A percentile compares a stretch with the other conserved stretches of the same genome.
These are phyloP conservation scores for Lobulomyces angularis DNA, from an alignment of 192 early-diverging fungal genomes.

Conservation along the genomic window DNA sequence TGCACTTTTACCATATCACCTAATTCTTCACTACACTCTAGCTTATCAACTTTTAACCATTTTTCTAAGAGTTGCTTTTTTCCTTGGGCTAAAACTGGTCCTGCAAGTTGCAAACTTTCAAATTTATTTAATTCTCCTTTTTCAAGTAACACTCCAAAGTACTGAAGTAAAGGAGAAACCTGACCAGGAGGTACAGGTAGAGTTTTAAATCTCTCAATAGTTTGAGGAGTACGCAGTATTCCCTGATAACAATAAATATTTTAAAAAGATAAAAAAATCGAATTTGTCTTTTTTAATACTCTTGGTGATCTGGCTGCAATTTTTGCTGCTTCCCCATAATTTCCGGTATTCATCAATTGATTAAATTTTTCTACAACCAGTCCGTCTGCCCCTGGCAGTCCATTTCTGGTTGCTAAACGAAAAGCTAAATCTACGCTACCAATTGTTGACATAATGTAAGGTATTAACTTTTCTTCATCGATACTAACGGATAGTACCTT, in stretches of 20 bases:
- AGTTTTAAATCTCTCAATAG: constrained; percentile 89
- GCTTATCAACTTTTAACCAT: constrained; percentile 98
- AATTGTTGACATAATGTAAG: constrained; percentile 73
- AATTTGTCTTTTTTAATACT: constrained; percentile 22
- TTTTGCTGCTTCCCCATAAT: constrained; percentile 83
- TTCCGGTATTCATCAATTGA: constrained; percentile 58
- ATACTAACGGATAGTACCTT: constrained; percentile 88
- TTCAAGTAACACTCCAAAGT: constrained; percentile 92
- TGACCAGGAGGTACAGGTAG: constrained; percentile 62
- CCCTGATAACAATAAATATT: constrained; percentile 34
- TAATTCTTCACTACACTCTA: constrained; percentile 95
- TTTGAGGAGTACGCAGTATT: constrained; percentile 84
- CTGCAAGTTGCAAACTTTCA: constrained; percentile 87
- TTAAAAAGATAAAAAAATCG: not conserved
- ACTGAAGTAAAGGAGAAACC: constrained; percentile 87
- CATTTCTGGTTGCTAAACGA: constrained; percentile 75
- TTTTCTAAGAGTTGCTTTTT: constrained; percentile 91
- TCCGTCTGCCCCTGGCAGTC: constrained; percentile 84
- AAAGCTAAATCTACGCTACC: constrained; percentile 84
- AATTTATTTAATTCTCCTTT: constrained; percentile 87
- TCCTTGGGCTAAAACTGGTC: constrained; percentile 77
- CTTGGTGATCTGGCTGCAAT: constrained; percentile 86
- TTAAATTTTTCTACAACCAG: constrained; percentile 88
- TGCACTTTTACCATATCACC: constrained; percentile 92
- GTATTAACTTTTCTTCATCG: constrained; percentile 80